Base-by-base conservation (phyloP, 768 basidiomycete species). In the Nidularia pulvinata region DNA sequence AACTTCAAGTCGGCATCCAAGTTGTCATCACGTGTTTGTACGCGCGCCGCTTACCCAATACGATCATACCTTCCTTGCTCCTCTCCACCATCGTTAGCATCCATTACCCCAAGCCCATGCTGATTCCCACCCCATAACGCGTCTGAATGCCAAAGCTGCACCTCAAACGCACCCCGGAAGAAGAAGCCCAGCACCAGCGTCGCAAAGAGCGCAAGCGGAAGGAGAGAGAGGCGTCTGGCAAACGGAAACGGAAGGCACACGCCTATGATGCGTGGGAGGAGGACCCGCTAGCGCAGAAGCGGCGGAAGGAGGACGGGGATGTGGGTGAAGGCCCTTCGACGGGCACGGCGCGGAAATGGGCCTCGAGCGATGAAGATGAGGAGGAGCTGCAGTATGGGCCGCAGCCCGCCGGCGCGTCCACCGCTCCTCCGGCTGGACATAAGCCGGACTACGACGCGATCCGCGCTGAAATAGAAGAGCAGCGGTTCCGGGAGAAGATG, bases 401-500 rank as follows among this genome's bases (percentile, higher is more conserved):
- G 14, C 64, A 58, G 33, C 67, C 56, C n/a, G 55, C 49, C 16
- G 37, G 49, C 49, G 48, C 10, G n/a, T 32, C 14, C 49, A 35
- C 11, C 13, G 30, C 10, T 14, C 22, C 36, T 22, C 36, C 22
- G 54, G 47, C 44, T n/a, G 43, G 55, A 19, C 58, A 60, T 32
- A 72, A 74, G 51, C 65, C 67, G 25, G 79, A 80, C 64, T 73
- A 77, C 56, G 84, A 84, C 19, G 61, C 73, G 35, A 71, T 84
- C 7, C 69, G 66, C 25, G 79, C 79, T 0, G 80, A 85, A 54
- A 57, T 82, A 33, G 90, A 92, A 55, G 88, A 91, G 48, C 66
- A 74, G 53, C 71, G 70, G 32, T 95, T 92, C 65, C 74, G 81
- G 43, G 86, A 89, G 59, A 93, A 85, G 71, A 76, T 93, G 74